A percentile compares a stretch with the other conserved stretches of the same genome.
These are phyloP conservation scores for Mallotus repandus DNA, from an alignment of 441 rosid species.

Conservation along the genomic window DNA sequence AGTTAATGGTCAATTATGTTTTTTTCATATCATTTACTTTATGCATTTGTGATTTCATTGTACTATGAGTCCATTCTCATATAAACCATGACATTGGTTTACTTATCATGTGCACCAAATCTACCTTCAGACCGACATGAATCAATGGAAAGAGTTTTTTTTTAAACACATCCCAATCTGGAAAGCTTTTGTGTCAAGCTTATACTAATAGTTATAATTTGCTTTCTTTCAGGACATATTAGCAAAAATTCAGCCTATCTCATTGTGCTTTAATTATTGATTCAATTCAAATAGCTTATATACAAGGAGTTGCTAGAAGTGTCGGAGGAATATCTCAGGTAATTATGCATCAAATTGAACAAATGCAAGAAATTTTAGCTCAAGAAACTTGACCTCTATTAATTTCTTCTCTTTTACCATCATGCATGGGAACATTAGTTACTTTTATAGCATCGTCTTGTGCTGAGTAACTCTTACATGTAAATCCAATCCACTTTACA, in stretches of 20 bases:
- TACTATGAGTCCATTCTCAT: too few species aligned
- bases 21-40: too few species aligned
- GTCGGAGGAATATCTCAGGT: constrained; percentile 56
- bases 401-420: not conserved
- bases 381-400: not conserved
- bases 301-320: constrained; percentile 31
- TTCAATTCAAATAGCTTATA: constrained; percentile 87
- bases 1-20: too few species aligned
- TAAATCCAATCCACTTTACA: too few species aligned
- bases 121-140: not conserved
- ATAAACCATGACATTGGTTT: too few species aligned
- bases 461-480: too few species aligned
- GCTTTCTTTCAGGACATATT: too few species aligned
- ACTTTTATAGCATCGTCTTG: not conserved
- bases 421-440: not conserved
- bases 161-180: not conserved
- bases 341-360: constrained; percentile 1
- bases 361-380: not conserved
- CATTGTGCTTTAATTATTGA: constrained; percentile 78
- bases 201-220: not conserved
- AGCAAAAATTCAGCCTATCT: constrained; percentile 56
- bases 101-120: too few species aligned
- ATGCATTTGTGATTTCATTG: too few species aligned
- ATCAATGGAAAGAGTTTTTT: constrained; percentile 7
- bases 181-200: constrained; percentile 11